Percentiles rank a stretch among this genome's conserved stretches.
Conservation (phyloP, 345 rosid species). For the Triadica sebifera region DNA sequence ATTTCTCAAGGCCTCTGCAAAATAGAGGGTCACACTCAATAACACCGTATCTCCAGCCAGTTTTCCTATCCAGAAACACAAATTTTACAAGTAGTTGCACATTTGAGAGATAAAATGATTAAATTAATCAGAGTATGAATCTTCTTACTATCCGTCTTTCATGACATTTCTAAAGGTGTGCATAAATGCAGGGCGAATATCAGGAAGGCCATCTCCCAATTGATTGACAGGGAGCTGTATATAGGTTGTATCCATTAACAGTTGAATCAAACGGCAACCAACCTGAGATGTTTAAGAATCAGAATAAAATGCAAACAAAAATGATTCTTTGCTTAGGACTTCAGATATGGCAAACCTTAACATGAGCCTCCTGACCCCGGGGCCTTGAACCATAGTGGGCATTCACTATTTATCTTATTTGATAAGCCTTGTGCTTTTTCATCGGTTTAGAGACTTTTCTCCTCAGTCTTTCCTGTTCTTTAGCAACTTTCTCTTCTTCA, state of each 20-base stretch:
- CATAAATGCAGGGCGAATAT: slow-evolving; percentile 88
- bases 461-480: slow-evolving; percentile 57
- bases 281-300: slow-evolving; percentile 51
- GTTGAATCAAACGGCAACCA: slow-evolving; percentile 81
- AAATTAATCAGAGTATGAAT: slow-evolving; percentile 19
- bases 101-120: slow-evolving; percentile 9
- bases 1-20: slow-evolving; percentile 78
- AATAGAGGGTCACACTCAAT: slow-evolving; percentile 90
- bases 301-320: slow-evolving; percentile 20
- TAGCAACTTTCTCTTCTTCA: slow-evolving; percentile 30
- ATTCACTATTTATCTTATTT: slow-evolving; percentile 58
- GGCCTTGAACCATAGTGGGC: slow-evolving; percentile 56
- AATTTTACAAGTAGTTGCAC: slow-evolving; percentile 2
- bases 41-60: slow-evolving; percentile 80
- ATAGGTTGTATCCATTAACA: slow-evolving; percentile 78
- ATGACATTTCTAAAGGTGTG: slow-evolving; percentile 59
- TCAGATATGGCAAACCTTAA: slow-evolving; percentile 54
- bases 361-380: slow-evolving; percentile 93
- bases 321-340: slow-evolving; percentile 12
- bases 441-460: slow-evolving; percentile 54
- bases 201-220: slow-evolving; percentile 72
- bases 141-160: slow-evolving; percentile 62
- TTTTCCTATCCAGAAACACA: slow-evolving; percentile 50
- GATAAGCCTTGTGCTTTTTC: slow-evolving; percentile 62
- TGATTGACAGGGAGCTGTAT: slow-evolving; percentile 82